phyloP scores from a whole-genome alignment of 768 basidiomycete genomes.

The Xanthoconium stramineum region DNA sequence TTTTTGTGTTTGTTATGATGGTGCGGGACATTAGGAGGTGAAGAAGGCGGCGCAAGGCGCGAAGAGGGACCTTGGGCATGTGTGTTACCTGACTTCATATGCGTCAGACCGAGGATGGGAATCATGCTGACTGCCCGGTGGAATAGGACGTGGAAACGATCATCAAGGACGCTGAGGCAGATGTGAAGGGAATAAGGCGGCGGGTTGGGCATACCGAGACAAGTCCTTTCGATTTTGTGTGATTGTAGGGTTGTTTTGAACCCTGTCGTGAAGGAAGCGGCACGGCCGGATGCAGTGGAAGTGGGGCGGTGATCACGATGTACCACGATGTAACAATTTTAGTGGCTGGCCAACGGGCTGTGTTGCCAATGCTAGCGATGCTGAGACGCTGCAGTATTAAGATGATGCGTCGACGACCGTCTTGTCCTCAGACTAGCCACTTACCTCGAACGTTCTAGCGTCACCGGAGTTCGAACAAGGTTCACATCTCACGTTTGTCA shows the following conservation, averaged over 20 bases:
- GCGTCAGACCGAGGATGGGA: too few relatives aligned
- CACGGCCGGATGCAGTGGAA: too few relatives aligned
- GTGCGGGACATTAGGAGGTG: background rate
- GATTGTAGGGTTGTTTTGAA: too few relatives aligned
- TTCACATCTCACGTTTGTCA: background rate
- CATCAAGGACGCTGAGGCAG: conserved; percentile 3
- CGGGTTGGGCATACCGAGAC: background rate
- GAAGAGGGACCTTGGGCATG: background rate
- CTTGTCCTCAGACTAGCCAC: background rate
- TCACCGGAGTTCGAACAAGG: background rate
- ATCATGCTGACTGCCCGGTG: background rate
- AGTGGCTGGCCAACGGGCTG: background rate
- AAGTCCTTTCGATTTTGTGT: background rate
- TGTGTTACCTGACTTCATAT: background rate
- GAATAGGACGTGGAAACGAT: conserved; percentile 4
- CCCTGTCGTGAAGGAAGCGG: too few relatives aligned
- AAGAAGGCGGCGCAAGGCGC: background rate
- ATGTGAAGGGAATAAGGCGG: background rate
- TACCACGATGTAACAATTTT: background rate
- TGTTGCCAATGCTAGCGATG: background rate
- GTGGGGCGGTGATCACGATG: too few relatives aligned
- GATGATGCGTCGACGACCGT: background rate
- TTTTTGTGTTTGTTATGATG: background rate
- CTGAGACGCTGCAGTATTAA: background rate
- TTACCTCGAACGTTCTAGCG: background rate